Conservation (phyloP, 192 early-diverging fungal genomes). For the Entomortierella parvispora region DNA sequence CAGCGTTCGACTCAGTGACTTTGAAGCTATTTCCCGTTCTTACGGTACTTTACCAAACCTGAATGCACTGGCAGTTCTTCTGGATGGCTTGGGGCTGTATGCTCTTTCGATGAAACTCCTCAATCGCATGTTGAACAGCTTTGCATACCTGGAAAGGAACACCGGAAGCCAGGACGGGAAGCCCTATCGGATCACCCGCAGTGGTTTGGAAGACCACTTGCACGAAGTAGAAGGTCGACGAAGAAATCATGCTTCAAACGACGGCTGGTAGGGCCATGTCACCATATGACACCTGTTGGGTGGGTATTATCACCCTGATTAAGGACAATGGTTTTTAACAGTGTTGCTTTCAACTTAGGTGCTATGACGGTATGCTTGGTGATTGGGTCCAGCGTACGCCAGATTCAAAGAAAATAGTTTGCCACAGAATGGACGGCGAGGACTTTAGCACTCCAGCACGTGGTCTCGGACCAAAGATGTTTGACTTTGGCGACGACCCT, state of each 20-base stretch:
- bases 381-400: constrained; percentile 30
- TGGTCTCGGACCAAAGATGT: too few species aligned
- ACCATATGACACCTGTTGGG: background rate
- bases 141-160: background rate
- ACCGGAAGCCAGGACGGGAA: constrained; percentile 3
- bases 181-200: constrained; percentile 6
- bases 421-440: background rate
- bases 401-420: background rate
- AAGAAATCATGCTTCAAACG: background rate
- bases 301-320: background rate
- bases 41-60: constrained; percentile 20
- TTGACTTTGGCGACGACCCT: too few species aligned
- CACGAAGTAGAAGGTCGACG: constrained; percentile 15
- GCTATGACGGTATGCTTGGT: constrained; percentile 27
- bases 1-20: constrained; percentile 5
- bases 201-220: constrained; percentile 1
- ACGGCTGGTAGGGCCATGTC: constrained; percentile 22
- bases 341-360: constrained; percentile 2
- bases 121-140: constrained; percentile 17
- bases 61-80: constrained; percentile 24
- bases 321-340: background rate
- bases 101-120: constrained; percentile 26
- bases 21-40: constrained; percentile 18
- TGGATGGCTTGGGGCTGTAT: constrained; percentile 37
- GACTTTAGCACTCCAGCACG: too few species aligned